phyloP scores from a whole-genome alignment of 768 basidiomycete species.

The Lactifluus hygrophoroides region DNA sequence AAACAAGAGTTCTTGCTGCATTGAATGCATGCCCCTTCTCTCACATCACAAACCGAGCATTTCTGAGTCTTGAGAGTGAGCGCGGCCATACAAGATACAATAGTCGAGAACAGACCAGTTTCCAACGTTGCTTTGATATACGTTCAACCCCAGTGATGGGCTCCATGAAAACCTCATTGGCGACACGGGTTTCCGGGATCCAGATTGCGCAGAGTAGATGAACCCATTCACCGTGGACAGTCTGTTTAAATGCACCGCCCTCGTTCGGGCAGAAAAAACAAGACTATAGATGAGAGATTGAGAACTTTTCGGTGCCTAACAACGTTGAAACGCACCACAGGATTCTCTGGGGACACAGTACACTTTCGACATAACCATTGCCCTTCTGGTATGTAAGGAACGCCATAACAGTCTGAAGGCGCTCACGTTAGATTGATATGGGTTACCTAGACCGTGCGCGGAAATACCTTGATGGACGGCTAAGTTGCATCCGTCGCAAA shows the following conservation, averaged over 20 bases:
- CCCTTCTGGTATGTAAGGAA: constrained; percentile 98
- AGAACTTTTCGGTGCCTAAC: background rate
- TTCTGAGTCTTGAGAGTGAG: constrained; percentile 29
- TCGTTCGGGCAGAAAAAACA: constrained; percentile 96
- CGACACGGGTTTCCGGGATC: constrained; percentile 90
- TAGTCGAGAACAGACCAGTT: constrained; percentile 55
- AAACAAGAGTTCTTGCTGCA: constrained; percentile 88
- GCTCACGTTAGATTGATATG: background rate
- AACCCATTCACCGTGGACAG: constrained; percentile 85
- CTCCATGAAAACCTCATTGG: constrained; percentile 97
- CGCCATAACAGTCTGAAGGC: constrained; percentile 86
- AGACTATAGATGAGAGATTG: constrained; percentile 49
- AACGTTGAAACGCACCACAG: constrained; percentile 57
- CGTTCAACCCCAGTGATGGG: constrained; percentile 85
- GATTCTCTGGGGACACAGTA: constrained; percentile 93
- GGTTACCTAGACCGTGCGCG: background rate
- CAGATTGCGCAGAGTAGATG: constrained; percentile 96
- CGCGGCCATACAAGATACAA: background rate
- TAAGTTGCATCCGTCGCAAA: constrained; percentile 97
- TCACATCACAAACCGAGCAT: constrained; percentile 53
- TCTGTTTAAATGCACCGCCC: constrained; percentile 98
- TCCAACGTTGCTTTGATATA: constrained; percentile 89
- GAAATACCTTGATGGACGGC: constrained; percentile 95
- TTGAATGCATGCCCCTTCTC: constrained; percentile 87
- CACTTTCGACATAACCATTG: constrained; percentile 99